Percentiles rank a stretch among this genome's conserved stretches.
Evolutionary conservation across 2,329 filamentous ascomycete genomes (phyloP).

Genomic region (Paraphaeosphaeria sporulosa): DNA sequence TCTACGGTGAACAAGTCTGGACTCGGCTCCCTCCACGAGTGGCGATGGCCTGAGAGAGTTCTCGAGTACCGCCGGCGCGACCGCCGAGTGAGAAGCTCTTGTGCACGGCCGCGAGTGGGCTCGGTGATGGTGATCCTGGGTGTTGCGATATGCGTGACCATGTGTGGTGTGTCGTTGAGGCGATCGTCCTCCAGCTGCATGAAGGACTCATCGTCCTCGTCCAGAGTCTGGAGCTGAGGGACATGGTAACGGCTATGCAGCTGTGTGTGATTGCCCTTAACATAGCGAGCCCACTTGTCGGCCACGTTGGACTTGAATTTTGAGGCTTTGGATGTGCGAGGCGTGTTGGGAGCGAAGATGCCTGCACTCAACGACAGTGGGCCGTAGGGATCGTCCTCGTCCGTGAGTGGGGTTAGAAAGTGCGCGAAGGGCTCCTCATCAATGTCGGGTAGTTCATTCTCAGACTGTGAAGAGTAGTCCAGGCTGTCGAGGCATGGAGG

Average conservation of each 20-base stretch:
- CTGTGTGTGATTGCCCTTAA: conserved; percentile 44
- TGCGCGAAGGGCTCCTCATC: conserved; percentile 54
- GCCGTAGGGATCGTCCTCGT: conserved; percentile 51
- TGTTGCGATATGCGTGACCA: conserved; percentile 36
- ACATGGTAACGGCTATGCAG: conserved; percentile 45
- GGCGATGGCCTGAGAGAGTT: conserved; percentile 49
- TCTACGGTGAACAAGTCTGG: conserved; percentile 52
- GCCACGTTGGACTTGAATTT: conserved; percentile 51
- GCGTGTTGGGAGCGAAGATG: conserved; percentile 43
- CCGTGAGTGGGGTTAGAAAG: conserved; percentile 52
- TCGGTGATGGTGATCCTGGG: conserved; percentile 39
- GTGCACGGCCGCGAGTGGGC: conserved; percentile 46
- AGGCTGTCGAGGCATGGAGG: conserved; percentile 43
- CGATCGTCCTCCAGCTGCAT: conserved; percentile 48
- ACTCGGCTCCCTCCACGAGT: conserved; percentile 53
- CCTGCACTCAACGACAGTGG: conserved; percentile 48
- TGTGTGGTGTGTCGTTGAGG: conserved; percentile 39
- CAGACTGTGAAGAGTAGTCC: conserved; percentile 27
- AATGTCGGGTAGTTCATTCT: conserved; percentile 46
- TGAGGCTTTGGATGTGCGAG: conserved; percentile 40
- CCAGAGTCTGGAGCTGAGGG: conserved; percentile 22
- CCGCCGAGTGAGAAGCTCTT: conserved; percentile 42
- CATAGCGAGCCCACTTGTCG: conserved; percentile 51
- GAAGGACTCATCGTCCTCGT: conserved; percentile 47
- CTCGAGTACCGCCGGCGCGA: conserved; percentile 43